Evolutionary conservation across 768 basidiomycete species (phyloP).

Genomic region (Sarcodon aspratus): DNA sequence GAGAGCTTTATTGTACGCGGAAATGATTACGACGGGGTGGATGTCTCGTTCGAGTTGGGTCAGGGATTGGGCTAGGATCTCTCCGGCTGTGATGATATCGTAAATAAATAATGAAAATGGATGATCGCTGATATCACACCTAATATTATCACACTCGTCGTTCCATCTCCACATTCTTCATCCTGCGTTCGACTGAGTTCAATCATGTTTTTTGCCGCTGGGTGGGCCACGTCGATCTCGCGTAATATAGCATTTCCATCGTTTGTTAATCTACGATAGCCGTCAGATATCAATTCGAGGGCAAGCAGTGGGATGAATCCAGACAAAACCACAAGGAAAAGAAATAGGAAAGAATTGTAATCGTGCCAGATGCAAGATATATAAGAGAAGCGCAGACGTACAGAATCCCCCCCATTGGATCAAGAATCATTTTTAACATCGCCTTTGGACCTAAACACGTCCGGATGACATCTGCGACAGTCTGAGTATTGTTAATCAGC

Average conservation of each 20-base stretch:
- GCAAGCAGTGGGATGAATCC: not conserved
- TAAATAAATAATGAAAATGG: not conserved
- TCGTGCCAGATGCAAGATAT: not conserved
- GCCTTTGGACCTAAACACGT: slow-evolving; percentile 96
- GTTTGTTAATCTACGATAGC: slow-evolving; percentile 66
- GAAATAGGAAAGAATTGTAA: not conserved
- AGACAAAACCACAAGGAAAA: not conserved
- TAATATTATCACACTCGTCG: slow-evolving; percentile 95
- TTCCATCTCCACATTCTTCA: slow-evolving; percentile 98
- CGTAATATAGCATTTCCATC: slow-evolving; percentile 98
- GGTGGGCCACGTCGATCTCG: slow-evolving; percentile 98
- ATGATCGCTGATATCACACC: slow-evolving; percentile 32
- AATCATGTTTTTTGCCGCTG: slow-evolving; percentile 99
- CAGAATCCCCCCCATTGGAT: slow-evolving; percentile 99
- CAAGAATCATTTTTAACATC: slow-evolving; percentile 99
- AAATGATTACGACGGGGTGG: slow-evolving; percentile 98
- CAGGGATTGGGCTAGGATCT: slow-evolving; percentile 92
- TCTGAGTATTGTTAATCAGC: slow-evolving; percentile 31
- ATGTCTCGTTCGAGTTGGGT: slow-evolving; percentile 92
- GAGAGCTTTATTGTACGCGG: slow-evolving; percentile 94
- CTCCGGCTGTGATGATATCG: slow-evolving; percentile 52
- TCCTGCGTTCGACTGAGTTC: slow-evolving; percentile 97
- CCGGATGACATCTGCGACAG: slow-evolving; percentile 94
- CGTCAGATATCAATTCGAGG: not conserved
- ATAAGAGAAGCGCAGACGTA: slow-evolving; percentile 23